These are phyloP conservation scores for Actinidia chinensis DNA, from an alignment of 179 eudicot genomes.

Conservation along the genomic window DNA sequence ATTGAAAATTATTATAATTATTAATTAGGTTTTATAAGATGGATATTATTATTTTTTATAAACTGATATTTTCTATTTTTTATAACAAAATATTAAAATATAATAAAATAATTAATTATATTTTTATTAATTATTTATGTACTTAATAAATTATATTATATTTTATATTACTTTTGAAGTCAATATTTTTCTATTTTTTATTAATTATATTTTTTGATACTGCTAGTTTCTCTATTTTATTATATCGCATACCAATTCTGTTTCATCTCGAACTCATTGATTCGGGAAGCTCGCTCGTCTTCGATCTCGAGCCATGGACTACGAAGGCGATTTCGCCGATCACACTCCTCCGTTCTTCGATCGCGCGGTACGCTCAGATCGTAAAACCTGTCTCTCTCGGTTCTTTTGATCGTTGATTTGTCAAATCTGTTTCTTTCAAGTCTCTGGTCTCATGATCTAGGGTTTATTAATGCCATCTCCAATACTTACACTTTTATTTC, in stretches of 20 bases:
- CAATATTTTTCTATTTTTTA: no score
- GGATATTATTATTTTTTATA: no score
- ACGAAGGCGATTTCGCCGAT: slow-evolving; percentile 23
- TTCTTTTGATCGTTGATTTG: slow-evolving; percentile 6
- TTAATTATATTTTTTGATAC: no score
- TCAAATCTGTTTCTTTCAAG: background rate
- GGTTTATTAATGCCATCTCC: background rate
- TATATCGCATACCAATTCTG: background rate
- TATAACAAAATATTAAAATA: no score
- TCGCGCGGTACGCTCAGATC: slow-evolving; percentile 13
- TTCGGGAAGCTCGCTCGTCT: background rate
- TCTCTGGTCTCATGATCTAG: background rate
- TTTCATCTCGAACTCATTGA: background rate
- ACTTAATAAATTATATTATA: no score
- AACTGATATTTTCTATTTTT: no score
- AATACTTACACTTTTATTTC: no score
- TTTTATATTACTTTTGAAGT: no score
- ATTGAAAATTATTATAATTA: no score
- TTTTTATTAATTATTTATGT: no score
- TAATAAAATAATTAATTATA: no score
- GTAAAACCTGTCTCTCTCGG: background rate
- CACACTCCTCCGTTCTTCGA: slow-evolving; percentile 18
- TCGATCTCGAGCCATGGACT: slow-evolving; percentile 16
- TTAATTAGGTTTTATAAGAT: no score
- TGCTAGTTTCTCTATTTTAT: background rate